phyloP scores from a whole-genome alignment of 768 basidiomycete genomes.

The Naematelia encephala region DNA sequence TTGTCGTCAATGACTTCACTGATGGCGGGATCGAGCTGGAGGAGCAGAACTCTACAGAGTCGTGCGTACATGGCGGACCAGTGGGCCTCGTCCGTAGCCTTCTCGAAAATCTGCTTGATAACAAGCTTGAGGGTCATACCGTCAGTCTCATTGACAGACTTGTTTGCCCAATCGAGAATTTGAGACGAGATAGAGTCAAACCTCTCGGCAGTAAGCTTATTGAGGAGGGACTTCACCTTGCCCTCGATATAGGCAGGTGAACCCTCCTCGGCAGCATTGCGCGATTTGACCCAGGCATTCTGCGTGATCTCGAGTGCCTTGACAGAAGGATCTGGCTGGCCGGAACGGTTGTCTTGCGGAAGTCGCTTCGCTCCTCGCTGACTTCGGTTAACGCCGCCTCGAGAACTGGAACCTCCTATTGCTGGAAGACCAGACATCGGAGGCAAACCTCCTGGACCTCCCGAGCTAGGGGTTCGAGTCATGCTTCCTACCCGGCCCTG shows the following conservation, averaged over 20 bases:
- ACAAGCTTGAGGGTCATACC: constrained; percentile 92
- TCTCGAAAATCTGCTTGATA: constrained; percentile 93
- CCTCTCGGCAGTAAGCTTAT: constrained; percentile 94
- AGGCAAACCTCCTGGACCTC: constrained; percentile 48
- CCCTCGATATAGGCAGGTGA: constrained; percentile 84
- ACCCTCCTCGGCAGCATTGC: constrained; percentile 59
- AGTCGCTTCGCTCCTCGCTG: constrained; percentile 79
- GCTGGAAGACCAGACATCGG: constrained; percentile 25
- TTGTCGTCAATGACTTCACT: constrained; percentile 87
- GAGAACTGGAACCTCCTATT: constrained; percentile 32
- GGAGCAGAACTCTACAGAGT: constrained; percentile 92
- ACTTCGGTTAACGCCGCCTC: constrained; percentile 63
- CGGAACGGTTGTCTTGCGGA: constrained; percentile 52
- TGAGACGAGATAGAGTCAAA: constrained; percentile 95
- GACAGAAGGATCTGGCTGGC: constrained; percentile 59
- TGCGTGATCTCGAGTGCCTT: constrained; percentile 72
- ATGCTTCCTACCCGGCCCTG: constrained; percentile 53
- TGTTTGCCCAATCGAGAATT: constrained; percentile 93
- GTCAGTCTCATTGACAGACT: constrained; percentile 84
- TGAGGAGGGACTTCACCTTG: constrained; percentile 85
- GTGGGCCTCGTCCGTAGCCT: constrained; percentile 90
- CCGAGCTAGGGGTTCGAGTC: constrained; percentile 61
- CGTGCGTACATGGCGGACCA: constrained; percentile 98
- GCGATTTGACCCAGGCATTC: constrained; percentile 68
- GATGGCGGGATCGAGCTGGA: constrained; percentile 79